Evolutionary conservation across 306 rosid species (phyloP).

Genomic region (Cucurbita pepo): DNA sequence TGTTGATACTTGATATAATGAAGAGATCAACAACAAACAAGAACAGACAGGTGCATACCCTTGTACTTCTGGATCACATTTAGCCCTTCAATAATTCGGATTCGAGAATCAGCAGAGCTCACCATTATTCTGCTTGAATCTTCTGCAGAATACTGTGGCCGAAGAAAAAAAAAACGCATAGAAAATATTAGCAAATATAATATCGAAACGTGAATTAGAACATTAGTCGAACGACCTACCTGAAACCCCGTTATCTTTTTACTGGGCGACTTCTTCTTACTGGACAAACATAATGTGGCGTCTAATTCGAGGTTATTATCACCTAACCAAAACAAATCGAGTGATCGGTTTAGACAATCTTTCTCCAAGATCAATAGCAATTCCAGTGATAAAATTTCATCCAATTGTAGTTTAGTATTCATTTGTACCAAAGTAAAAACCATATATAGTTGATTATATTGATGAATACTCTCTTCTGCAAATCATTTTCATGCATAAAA

Average conservation of each 20-base stretch:
- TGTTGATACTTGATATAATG: background rate
- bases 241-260: constrained; percentile 81
- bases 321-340: constrained; percentile 21
- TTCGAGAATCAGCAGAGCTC: constrained; percentile 12
- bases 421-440: background rate
- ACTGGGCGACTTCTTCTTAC: constrained; percentile 63
- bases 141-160: constrained; percentile 7
- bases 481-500: background rate
- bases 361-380: background rate
- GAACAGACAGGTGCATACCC: constrained; percentile 4
- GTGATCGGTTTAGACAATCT: background rate
- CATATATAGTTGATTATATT: background rate
- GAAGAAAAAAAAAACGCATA: background rate
- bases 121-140: constrained; percentile 10
- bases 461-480: background rate
- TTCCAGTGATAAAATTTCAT: background rate
- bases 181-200: background rate
- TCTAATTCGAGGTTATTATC: constrained; percentile 63
- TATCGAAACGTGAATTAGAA: constrained; percentile 4
- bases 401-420: background rate
- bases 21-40: background rate
- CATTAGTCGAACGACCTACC: constrained; percentile 6
- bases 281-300: constrained; percentile 34
- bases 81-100: constrained; percentile 11
- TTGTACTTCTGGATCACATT: constrained; percentile 9